phyloP scores from a whole-genome alignment of 371 early-diverging fungal genomes.

The Mortierella sp. region DNA sequence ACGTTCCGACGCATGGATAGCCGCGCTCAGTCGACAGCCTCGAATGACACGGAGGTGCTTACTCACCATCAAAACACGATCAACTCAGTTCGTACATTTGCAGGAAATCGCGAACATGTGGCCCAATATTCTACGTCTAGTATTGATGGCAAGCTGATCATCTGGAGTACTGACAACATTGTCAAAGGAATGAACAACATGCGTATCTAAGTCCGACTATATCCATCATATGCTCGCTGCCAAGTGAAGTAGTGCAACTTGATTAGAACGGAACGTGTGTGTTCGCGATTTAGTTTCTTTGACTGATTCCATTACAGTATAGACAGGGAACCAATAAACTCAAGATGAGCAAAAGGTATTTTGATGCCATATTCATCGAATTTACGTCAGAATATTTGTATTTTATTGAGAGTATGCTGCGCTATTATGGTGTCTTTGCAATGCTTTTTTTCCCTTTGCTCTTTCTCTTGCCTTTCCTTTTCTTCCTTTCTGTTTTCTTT shows the following conservation, averaged over 20 bases:
- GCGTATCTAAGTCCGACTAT: constrained; percentile 23
- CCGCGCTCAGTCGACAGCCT: constrained; percentile 73
- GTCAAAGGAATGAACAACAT: constrained; percentile 35
- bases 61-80: constrained; percentile 96
- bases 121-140: constrained; percentile 85
- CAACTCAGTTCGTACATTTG: constrained; percentile 78
- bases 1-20: constrained; percentile 96
- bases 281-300: background rate
- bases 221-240: too few relatives aligned
- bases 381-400: too few relatives aligned
- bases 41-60: constrained; percentile 77
- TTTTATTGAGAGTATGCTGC: too few relatives aligned
- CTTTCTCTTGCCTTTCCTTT: background rate
- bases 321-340: constrained; percentile 7
- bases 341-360: background rate
- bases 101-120: constrained; percentile 69
- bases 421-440: background rate
- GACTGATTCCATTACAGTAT: background rate
- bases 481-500: background rate
- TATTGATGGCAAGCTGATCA: constrained; percentile 92
- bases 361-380: background rate
- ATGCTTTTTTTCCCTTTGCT: background rate
- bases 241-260: too few relatives aligned
- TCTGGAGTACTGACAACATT: constrained; percentile 72
- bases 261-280: background rate